phyloP scores from a whole-genome alignment of 2,329 filamentous ascomycete species.

The Raffaelea arxii region DNA sequence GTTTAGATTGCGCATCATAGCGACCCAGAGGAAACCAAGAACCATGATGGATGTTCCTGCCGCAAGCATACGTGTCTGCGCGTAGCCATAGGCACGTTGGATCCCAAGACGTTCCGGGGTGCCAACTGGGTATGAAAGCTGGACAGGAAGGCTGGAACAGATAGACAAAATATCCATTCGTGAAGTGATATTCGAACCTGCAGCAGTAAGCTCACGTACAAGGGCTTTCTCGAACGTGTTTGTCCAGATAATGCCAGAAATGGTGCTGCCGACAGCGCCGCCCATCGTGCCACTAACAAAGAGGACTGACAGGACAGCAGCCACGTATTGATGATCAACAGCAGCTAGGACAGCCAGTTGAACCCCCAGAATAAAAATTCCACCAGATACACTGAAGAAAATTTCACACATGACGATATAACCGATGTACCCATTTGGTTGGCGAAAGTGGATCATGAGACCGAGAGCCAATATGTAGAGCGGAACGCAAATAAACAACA shows the following conservation, averaged over 20 bases:
- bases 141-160: slow-evolving; percentile 40
- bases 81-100: slow-evolving; percentile 34
- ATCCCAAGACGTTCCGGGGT: slow-evolving; percentile 30
- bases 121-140: slow-evolving; percentile 38
- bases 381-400: slow-evolving; percentile 39
- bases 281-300: slow-evolving; percentile 33
- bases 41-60: slow-evolving; percentile 22
- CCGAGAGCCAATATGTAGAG: slow-evolving; percentile 25
- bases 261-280: slow-evolving; percentile 33
- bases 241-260: slow-evolving; percentile 32
- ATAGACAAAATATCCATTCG: slow-evolving; percentile 34
- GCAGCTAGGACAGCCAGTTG: slow-evolving; percentile 50
- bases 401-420: slow-evolving; percentile 29
- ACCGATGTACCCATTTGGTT: slow-evolving; percentile 21
- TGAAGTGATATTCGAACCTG: too few species aligned
- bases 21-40: slow-evolving; percentile 18
- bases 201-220: slow-evolving; percentile 36
- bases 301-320: slow-evolving; percentile 35
- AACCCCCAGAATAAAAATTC: slow-evolving; percentile 41
- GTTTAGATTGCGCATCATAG: slow-evolving; percentile 10
- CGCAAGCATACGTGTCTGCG: slow-evolving; percentile 31
- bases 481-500: slow-evolving; percentile 22
- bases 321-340: slow-evolving; percentile 43
- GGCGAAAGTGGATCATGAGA: slow-evolving; percentile 32
- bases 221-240: slow-evolving; percentile 36